Conservation (phyloP, 192 early-diverging fungal genomes). For the Ramicandelaber brevisporus region DNA sequence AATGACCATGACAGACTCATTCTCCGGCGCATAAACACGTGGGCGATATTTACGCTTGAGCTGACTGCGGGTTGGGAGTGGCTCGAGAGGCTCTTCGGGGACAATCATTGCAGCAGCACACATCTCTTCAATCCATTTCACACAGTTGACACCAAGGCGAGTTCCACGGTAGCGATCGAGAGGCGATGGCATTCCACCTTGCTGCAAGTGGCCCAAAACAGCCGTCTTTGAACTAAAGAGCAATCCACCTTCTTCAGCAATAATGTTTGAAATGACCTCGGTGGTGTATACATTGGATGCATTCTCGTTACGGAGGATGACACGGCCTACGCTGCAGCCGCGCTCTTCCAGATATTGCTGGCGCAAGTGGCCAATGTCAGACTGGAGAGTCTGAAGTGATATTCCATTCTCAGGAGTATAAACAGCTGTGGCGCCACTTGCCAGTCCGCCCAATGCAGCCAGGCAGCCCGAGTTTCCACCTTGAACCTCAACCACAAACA, state of each 20-base stretch:
- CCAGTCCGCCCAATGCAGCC: constrained; percentile 61
- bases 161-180: constrained; percentile 88
- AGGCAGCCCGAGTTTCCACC: constrained; percentile 89
- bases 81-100: constrained; percentile 11
- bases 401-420: constrained; percentile 91
- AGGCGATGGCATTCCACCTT: constrained; percentile 82
- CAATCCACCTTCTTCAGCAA: constrained; percentile 62
- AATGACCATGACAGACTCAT: constrained; percentile 41
- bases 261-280: constrained; percentile 56
- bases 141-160: constrained; percentile 47
- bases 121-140: constrained; percentile 60
- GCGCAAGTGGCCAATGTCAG: constrained; percentile 58
- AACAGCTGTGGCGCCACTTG: constrained; percentile 60
- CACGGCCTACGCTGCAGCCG: constrained; percentile 52
- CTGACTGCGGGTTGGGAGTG: constrained; percentile 8
- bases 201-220: constrained; percentile 85
- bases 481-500: constrained; percentile 93
- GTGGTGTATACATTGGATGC: constrained; percentile 71
- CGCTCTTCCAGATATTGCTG: constrained; percentile 55
- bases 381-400: constrained; percentile 46
- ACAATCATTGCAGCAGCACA: constrained; percentile 19
- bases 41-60: constrained; percentile 22
- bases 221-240: constrained; percentile 79
- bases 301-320: constrained; percentile 59
- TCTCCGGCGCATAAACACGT: constrained; percentile 24